phyloP scores from a whole-genome alignment of 129 eudicot genomes.

The Smallanthus sonchifolius region DNA sequence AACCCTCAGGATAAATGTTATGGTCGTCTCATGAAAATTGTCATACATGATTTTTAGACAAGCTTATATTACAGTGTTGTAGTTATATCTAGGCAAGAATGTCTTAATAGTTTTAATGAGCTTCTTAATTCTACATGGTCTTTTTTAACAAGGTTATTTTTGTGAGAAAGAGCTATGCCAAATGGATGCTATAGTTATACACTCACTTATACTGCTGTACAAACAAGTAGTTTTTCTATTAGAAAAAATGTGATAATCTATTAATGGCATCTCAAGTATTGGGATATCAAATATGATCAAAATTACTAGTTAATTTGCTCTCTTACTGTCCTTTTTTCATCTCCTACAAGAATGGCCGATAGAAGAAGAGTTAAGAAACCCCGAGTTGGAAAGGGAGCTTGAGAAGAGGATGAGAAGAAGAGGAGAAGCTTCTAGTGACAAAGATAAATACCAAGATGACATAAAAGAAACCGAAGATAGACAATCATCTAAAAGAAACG shows the following conservation, averaged over 20 bases:
- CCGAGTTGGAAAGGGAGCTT: conserved; percentile 67
- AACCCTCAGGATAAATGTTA: background rate
- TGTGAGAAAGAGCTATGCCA: background rate
- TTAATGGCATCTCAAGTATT: background rate
- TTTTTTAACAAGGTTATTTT: background rate
- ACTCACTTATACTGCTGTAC: background rate
- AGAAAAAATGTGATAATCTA: background rate
- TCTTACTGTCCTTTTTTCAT: conserved; percentile 6
- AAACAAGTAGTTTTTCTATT: background rate
- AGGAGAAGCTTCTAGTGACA: conserved; percentile 60
- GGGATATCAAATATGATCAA: background rate
- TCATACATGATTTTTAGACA: background rate
- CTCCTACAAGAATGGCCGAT: conserved; percentile 43
- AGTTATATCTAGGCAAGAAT: background rate
- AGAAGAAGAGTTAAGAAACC: conserved; percentile 59
- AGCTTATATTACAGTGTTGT: background rate
- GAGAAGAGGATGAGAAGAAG: conserved; percentile 67
- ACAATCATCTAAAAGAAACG: conserved; percentile 40
- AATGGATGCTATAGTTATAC: background rate
- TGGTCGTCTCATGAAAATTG: background rate
- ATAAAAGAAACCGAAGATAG: conserved; percentile 44
- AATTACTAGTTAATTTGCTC: background rate
- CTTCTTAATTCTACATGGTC: background rate
- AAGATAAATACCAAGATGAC: conserved; percentile 45
- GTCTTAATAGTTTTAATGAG: background rate